These are phyloP conservation scores for Pisolithus orientalis DNA, from an alignment of 768 basidiomycete genomes.

Conservation along the genomic window DNA sequence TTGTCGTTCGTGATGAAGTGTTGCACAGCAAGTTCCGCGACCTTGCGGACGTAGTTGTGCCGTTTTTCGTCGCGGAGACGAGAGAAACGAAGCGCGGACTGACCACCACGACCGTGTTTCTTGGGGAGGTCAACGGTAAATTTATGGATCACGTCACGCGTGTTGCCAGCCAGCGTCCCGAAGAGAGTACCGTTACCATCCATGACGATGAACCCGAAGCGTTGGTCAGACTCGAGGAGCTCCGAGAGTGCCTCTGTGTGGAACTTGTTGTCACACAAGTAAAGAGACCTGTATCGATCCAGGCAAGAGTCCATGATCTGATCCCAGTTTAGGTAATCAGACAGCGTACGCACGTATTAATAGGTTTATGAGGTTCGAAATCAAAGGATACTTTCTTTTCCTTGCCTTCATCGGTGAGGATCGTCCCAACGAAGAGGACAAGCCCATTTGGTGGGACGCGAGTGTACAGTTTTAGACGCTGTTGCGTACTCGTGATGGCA, in stretches of 20 bases:
- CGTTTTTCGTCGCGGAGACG: conserved; percentile 98
- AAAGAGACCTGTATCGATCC: conserved; percentile 64
- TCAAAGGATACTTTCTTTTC: conserved; percentile 99
- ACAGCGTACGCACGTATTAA: conserved; percentile 75
- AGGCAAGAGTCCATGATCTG: background rate
- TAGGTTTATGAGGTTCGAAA: conserved; percentile 97
- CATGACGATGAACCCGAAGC: conserved; percentile 99
- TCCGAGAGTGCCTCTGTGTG: conserved; percentile 97
- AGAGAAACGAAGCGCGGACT: conserved; percentile 98
- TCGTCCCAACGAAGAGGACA: conserved; percentile 96
- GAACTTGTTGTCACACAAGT: conserved; percentile 99
- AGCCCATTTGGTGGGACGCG: conserved; percentile 95
- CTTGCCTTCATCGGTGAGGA: conserved; percentile 97
- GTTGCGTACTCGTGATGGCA: conserved; percentile 97
- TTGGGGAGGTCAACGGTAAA: conserved; percentile 99
- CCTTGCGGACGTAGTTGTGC: conserved; percentile 99
- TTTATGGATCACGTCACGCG: conserved; percentile 95
- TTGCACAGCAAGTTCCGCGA: conserved; percentile 94
- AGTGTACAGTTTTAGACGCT: conserved; percentile 93
- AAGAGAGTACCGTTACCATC: conserved; percentile 97
- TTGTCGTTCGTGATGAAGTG: conserved; percentile 98
- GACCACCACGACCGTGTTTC: conserved; percentile 99
- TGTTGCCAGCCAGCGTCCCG: conserved; percentile 93
- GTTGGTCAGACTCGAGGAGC: conserved; percentile 92
- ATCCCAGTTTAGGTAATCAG: background rate